Conservation (phyloP, 306 rosid species). For the Mimosa bimucronata region DNA sequence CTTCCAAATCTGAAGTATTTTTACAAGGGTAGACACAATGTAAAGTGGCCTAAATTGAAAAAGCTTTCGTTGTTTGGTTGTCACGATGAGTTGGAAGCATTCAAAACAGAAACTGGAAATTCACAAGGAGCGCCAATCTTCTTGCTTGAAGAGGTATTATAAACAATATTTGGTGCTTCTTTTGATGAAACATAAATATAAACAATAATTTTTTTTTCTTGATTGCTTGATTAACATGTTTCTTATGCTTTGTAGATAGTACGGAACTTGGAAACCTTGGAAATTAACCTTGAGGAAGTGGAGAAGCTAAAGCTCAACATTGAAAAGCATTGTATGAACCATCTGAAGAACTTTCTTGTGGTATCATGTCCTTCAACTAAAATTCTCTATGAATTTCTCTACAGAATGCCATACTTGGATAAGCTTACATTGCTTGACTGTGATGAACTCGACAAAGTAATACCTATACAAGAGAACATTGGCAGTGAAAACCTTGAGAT, state of each 20-base stretch:
- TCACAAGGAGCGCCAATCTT: not conserved
- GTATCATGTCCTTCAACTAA: too few species aligned
- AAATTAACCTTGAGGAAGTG: not conserved
- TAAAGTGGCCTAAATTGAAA: constrained; percentile 1
- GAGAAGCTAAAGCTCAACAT: not conserved
- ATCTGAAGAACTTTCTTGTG: not conserved
- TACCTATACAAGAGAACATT: not conserved
- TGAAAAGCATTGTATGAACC: not conserved
- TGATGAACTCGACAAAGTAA: not conserved
- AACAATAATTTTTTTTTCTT: not conserved
- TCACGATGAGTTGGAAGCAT: not conserved
- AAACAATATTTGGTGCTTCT: not conserved
- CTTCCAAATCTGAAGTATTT: constrained; percentile 15
- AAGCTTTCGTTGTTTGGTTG: not conserved
- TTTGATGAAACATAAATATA: too few species aligned
- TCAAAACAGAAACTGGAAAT: not conserved
- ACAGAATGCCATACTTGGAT: constrained; percentile 29
- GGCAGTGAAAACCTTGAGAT: too few species aligned
- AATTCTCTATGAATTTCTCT: not conserved
- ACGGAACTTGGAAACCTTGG: constrained; percentile 10
- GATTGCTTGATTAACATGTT: not conserved
- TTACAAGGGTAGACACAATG: not conserved
- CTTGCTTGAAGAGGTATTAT: not conserved
- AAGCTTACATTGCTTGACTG: not conserved
- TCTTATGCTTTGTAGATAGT: not conserved